Conservation (phyloP, 768 basidiomycete species). For the Gelatoporia subvermispora region DNA sequence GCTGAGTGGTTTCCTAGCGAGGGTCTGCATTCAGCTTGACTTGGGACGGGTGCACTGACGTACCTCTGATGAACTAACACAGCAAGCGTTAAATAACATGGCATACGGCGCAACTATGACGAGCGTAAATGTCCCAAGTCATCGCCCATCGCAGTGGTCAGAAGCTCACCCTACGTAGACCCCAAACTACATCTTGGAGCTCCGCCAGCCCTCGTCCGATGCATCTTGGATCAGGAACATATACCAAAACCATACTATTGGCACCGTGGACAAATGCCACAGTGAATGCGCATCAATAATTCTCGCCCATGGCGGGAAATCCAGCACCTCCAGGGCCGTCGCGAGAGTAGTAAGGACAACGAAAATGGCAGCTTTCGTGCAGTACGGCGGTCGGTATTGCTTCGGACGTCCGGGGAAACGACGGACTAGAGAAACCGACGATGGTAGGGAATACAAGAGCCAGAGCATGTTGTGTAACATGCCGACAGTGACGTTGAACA, state of each 20-base stretch:
- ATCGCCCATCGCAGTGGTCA: too few species aligned
- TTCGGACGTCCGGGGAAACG: conserved; percentile 53
- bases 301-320: conserved; percentile 79
- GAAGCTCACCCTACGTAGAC: too few species aligned
- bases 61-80: too few species aligned
- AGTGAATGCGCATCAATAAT: conserved; percentile 86
- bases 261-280: conserved; percentile 87
- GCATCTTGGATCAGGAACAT: conserved; percentile 75
- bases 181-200: conserved; percentile 32
- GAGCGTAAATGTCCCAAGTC: too few species aligned
- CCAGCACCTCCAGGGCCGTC: conserved; percentile 80
- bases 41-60: too few species aligned
- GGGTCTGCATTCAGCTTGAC: too few species aligned
- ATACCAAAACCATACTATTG: conserved; percentile 80
- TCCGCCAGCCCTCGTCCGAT: conserved; percentile 62
- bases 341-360: conserved; percentile 69
- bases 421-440: conserved; percentile 39
- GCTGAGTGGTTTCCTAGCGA: too few species aligned
- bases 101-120: too few species aligned
- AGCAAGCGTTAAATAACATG: too few species aligned
- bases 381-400: conserved; percentile 54
- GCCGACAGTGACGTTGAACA: conserved; percentile 75
- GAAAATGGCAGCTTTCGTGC: conserved; percentile 50
- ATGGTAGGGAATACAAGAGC: conserved; percentile 64
- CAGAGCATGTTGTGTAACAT: conserved; percentile 78